Evolutionary conservation across 257 asterid genomes (phyloP), one percentile per base, ranked within the genome.

Genomic region (Vinca minor): DNA sequence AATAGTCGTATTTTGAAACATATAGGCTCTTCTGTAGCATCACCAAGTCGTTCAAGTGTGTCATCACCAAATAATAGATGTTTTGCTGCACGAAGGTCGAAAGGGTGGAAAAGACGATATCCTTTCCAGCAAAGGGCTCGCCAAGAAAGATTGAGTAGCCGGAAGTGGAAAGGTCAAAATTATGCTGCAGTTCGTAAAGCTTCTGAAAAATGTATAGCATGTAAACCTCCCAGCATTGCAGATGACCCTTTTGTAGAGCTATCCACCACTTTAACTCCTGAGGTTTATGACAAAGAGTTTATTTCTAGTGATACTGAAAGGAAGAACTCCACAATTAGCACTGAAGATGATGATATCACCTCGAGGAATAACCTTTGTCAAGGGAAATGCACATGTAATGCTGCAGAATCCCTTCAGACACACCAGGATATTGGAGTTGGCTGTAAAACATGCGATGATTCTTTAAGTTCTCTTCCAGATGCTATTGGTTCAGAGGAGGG

Each of bases 51-150:
- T 62, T 71, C 70, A 48, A 78, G 73, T 70, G 92, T 75, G 57
- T 71, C 70, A 34, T 77, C 81, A 45, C 62, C 89, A 12, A 84
- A 66, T 76, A 82, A 76, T 80, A 83, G 85, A 74, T 76, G 79
- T 71, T 79, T 78, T 69, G 74, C 87, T 53, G 85, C 94, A 21
- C 76, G 82, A 76, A 89, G 85, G 73, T 78, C 88, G 36, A 78
- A 84, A 76, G 89, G 89, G 50, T 83, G 97, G 95, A 92, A 89
- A 71, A 82, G 95, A 38, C 81, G 85, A 28, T 67, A 79, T 72
- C 75, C 76, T 78, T 74, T 83, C 82, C 94, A 77, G 73, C 81
- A 83, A 59, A 84, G 81, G 78, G 88, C 85, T 78, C 85, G 81
- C 68, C 88, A 76, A 77, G 96, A 92, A 76, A 75, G 89, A 46